These are phyloP conservation scores for Sungouiella thailandica DNA, from an alignment of 805 yeast species.

Conservation along the genomic window DNA sequence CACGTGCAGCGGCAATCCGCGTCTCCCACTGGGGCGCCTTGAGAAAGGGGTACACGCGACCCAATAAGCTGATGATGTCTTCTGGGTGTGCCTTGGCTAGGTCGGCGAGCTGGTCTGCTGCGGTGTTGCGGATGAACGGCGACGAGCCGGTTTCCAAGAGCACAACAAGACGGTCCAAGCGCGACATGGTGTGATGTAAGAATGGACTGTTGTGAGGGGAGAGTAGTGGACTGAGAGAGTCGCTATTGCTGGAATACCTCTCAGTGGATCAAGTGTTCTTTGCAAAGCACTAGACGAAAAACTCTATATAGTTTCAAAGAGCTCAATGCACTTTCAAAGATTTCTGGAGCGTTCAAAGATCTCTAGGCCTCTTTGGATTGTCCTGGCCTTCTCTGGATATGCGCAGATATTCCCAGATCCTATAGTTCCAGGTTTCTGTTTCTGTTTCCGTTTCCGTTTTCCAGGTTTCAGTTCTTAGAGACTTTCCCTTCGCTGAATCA, in stretches of 20 bases:
- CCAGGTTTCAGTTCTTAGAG: too few species aligned
- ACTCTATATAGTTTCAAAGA: too few species aligned
- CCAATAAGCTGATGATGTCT: conserved; percentile 73
- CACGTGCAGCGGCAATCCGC: conserved; percentile 88
- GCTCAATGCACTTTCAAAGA: not conserved
- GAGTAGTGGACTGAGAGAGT: not conserved
- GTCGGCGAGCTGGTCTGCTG: conserved; percentile 95
- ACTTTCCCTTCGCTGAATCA: too few species aligned
- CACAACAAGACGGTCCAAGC: conserved; percentile 54
- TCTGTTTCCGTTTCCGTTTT: too few species aligned
- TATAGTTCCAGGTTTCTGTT: too few species aligned
- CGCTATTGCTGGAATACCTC: not conserved
- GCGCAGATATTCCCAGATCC: too few species aligned
- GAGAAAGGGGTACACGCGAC: conserved; percentile 87
- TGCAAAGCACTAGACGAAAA: too few species aligned
- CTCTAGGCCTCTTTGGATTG: too few species aligned
- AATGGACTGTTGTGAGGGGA: not conserved
- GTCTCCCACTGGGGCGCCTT: conserved; percentile 92
- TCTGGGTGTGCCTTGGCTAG: conserved; percentile 93
- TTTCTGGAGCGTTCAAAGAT: too few species aligned
- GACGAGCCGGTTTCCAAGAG: conserved; percentile 91
- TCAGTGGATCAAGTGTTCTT: not conserved
- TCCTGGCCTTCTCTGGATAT: too few species aligned
- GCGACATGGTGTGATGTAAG: conserved; percentile 26
- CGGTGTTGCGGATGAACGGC: conserved; percentile 87